These are phyloP conservation scores for Santalum album DNA, from an alignment of 164 flowering plant genomes.

Conservation along the genomic window DNA sequence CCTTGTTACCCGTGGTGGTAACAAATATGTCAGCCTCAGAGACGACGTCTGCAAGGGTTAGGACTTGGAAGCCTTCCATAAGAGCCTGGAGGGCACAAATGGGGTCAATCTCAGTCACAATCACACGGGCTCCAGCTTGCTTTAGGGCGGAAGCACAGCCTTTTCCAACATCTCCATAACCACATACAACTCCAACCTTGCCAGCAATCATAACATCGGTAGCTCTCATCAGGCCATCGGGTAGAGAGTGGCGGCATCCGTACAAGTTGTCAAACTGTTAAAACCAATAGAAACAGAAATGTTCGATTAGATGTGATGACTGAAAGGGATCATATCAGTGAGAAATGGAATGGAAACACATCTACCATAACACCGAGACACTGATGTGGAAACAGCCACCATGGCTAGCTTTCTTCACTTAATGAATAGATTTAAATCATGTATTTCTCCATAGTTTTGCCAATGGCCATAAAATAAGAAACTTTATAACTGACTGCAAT, in stretches of 20 bases:
- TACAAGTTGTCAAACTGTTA: conserved; percentile 68
- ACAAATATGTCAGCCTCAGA: conserved; percentile 66
- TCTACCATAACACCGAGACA: no score
- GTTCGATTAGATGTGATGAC: no score
- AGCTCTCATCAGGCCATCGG: conserved; percentile 77
- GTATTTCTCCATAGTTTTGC: no score
- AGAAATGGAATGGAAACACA: no score
- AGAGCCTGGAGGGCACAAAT: conserved; percentile 76
- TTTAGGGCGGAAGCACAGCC: conserved; percentile 71
- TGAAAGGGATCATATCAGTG: no score
- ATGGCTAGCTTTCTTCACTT: no score
- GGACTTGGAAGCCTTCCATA: conserved; percentile 65
- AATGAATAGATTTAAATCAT: no score
- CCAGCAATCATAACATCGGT: conserved; percentile 82
- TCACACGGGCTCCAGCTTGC: conserved; percentile 65
- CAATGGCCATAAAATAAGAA: no score
- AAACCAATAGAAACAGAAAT: background rate
- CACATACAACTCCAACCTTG: conserved; percentile 55
- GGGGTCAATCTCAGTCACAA: conserved; percentile 72
- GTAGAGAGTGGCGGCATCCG: conserved; percentile 82
- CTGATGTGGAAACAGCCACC: no score
- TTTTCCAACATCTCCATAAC: conserved; percentile 78
- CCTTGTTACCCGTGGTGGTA: conserved; percentile 83
- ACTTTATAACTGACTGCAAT: no score
- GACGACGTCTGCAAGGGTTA: conserved; percentile 47